Conservation (phyloP, 805 yeast species). For the Schizosaccharomyces pombe region ASM294v3 CU329670.1:1913501-1914000, state of each 20-base stretch:
- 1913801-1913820: conserved; percentile 29
- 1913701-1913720: conserved; percentile 25
- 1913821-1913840: conserved; percentile 15
- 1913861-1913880: conserved; percentile 30
- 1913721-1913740: conserved; percentile 29
- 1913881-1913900: conserved; percentile 38
- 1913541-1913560: conserved; percentile 40
- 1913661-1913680: conserved; percentile 20
- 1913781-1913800: conserved; percentile 33
- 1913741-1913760: conserved; percentile 34
- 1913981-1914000: background rate
- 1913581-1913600: conserved; percentile 29
- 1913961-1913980: background rate
- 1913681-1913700: conserved; percentile 41
- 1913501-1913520: conserved; percentile 26
- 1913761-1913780: conserved; percentile 33
- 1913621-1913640: conserved; percentile 10
- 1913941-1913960: background rate
- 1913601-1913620: conserved; percentile 24
- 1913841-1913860: conserved; percentile 15
- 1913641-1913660: conserved; percentile 5
- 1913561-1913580: conserved; percentile 32
- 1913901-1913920: conserved; percentile 38
- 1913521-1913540: conserved; percentile 37
- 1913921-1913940: conserved; percentile 27